Evolutionary conservation across 2,329 filamentous ascomycete species (phyloP).

Genomic region (Ophiostoma australiae): DNA sequence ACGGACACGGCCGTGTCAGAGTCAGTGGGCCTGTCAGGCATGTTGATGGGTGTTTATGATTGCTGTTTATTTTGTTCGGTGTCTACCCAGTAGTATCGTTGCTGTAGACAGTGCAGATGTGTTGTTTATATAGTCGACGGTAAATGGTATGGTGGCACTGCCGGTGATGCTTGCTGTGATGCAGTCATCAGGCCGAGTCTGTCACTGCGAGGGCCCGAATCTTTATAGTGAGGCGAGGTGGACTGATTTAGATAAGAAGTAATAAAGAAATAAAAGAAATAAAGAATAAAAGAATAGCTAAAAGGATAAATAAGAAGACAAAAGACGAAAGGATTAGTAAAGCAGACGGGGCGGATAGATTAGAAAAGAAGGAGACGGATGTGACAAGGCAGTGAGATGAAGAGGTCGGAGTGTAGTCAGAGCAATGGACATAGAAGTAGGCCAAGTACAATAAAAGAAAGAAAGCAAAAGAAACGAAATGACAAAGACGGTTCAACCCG

Average conservation of each 20-base stretch:
- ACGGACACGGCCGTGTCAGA: constrained; percentile 18
- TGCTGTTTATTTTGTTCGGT: too few relatives aligned
- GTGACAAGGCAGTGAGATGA: neutral
- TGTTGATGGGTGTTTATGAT: neutral
- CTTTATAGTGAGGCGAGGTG: neutral
- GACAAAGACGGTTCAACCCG: neutral
- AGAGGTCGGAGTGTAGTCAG: neutral
- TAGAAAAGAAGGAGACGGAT: neutral
- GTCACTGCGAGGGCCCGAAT: neutral
- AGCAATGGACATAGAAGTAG: neutral
- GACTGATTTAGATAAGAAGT: neutral
- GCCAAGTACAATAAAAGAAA: neutral
- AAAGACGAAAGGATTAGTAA: neutral
- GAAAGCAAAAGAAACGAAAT: neutral
- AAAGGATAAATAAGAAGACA: neutral
- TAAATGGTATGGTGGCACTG: neutral
- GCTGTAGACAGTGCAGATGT: neutral
- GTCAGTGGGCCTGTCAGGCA: constrained; percentile 10
- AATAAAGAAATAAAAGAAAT: neutral
- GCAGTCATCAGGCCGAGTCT: neutral
- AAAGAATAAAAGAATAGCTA: neutral
- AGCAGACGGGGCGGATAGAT: neutral
- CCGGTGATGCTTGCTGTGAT: neutral
- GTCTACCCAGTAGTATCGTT: too few relatives aligned
- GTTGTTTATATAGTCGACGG: neutral